Base-by-base conservation (phyloP, 345 rosid species). In the Euphorbia tirucalli region DNA sequence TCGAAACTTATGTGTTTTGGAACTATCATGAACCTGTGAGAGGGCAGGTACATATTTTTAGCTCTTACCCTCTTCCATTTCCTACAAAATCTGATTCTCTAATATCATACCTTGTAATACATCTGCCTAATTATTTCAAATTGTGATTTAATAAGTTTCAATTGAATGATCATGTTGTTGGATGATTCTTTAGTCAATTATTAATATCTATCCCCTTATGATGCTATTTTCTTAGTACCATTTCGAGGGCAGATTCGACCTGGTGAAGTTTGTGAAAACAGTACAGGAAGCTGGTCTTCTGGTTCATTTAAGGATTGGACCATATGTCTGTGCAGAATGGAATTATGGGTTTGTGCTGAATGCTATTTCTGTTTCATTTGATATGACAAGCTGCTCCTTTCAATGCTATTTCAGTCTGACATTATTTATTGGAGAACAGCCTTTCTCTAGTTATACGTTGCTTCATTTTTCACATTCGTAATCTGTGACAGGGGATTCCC, bases 281-380 rank as follows among this genome's bases (percentile, higher is more conserved):
- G 84, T 86, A 39, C 79, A 85, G 67, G 83, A 88, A 77, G 93
- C 90, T 37, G 93, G 90, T 63, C 88, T 88, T 68, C 50, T 81
- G 21, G 86, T 86, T 76, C 93, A 86, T 74, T 62, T 88, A 81
- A 82, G 93, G 80, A 86, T 88, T 62, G 93, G 93, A 0, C 93
- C 90, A n/a, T 88, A 88, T 80, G 93, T 80, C 30, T 86, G 93
- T 74, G 93, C 93, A 35, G 93, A 88, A 82, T 88, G 93, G 93
- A 88, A 86, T 61, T 88, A 83, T 32, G 90, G 93, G 93, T 88
- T 18, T 8, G 81, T 64, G 74, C 37, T n/a, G n/a, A 32, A 52
- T 41, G 24, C 15, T 16, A 7, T 22, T 60, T 66, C 68, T 2
- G 15, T 55, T 61, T 54, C 43, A 13, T n/a, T n/a, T 21, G n/a